phyloP scores from a whole-genome alignment of 2,329 filamentous ascomycete species.

The Pseudocercospora fuligena region DNA sequence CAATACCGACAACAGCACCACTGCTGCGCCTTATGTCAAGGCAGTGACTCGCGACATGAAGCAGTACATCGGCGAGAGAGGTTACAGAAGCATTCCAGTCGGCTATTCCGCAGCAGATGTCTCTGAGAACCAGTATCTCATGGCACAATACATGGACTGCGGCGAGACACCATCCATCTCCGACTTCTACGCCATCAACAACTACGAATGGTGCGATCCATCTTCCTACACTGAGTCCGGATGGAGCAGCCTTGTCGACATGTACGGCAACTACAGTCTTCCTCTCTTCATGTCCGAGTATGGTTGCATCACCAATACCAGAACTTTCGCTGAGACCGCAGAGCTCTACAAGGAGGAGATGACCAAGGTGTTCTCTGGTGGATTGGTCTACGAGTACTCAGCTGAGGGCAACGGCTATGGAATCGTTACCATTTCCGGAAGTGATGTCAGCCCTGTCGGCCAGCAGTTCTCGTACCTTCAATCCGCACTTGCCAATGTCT shows the following conservation, averaged over 20 bases:
- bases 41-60: conserved; percentile 79
- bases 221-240: conserved; percentile 71
- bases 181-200: conserved; percentile 88
- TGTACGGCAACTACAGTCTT: conserved; percentile 81
- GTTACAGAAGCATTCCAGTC: conserved; percentile 70
- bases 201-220: conserved; percentile 82
- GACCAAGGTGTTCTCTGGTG: conserved; percentile 88
- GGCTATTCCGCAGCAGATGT: conserved; percentile 87
- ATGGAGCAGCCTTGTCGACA: conserved; percentile 85
- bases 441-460: conserved; percentile 52
- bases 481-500: conserved; percentile 54
- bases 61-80: conserved; percentile 75
- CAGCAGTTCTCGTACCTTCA: conserved; percentile 66
- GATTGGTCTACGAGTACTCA: conserved; percentile 93
- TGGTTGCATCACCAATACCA: conserved; percentile 81
- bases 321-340: conserved; percentile 77
- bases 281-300: conserved; percentile 87
- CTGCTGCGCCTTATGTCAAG: conserved; percentile 66
- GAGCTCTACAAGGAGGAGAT: conserved; percentile 82
- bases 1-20: conserved; percentile 64
- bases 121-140: conserved; percentile 78
- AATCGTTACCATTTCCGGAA: conserved; percentile 68
- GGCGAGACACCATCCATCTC: conserved; percentile 73
- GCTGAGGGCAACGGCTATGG: conserved; percentile 79
- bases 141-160: conserved; percentile 91